Conservation (phyloP, 139 green algal genomes). For the Penium margaritaceum region DNA sequence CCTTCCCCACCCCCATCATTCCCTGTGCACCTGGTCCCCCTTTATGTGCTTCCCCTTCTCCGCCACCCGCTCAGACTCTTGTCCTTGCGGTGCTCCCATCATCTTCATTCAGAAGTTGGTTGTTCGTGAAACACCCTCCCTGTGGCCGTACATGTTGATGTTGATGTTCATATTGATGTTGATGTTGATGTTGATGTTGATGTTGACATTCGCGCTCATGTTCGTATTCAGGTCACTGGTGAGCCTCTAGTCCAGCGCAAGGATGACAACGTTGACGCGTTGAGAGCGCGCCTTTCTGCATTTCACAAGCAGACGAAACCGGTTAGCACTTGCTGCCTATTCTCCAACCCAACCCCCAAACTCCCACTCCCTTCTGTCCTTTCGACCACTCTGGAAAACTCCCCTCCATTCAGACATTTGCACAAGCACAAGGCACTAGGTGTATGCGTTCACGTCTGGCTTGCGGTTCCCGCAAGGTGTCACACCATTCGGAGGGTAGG, state of each 20-base stretch:
- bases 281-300: conserved; percentile 76
- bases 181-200: too few species aligned
- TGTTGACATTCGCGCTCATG: too few species aligned
- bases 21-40: too few species aligned
- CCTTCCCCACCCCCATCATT: too few species aligned
- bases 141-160: too few species aligned
- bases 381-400: neutral
- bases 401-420: neutral
- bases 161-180: too few species aligned
- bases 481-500: too few species aligned
- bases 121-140: too few species aligned
- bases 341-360: neutral
- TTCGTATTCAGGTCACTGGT: conserved; percentile 66
- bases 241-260: conserved; percentile 91
- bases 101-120: too few species aligned
- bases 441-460: neutral
- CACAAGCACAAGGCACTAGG: neutral
- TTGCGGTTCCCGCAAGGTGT: neutral
- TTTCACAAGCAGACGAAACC: conserved; percentile 83
- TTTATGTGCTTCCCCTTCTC: too few species aligned
- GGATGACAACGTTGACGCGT: conserved; percentile 95
- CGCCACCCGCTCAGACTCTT: too few species aligned
- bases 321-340: conserved; percentile 9
- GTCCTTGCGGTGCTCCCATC: too few species aligned
- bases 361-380: neutral